Base-by-base conservation (phyloP, 352 stramenopile species). In the Pythium pectinolyticum region DNA sequence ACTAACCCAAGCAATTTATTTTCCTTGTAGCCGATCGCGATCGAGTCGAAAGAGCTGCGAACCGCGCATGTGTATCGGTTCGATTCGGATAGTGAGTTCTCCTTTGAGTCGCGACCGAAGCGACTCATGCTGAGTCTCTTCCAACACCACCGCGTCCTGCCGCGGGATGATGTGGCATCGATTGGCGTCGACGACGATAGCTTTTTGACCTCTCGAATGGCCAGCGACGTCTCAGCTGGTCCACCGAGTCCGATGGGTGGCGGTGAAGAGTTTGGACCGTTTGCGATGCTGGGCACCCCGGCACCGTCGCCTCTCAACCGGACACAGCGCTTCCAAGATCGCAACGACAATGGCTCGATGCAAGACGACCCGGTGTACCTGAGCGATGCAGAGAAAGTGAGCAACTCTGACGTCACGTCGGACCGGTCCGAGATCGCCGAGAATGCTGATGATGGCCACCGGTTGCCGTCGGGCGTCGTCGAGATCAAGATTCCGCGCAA, bases 401-500 rank as follows among this genome's bases (percentile, higher is more conserved):
- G 74, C 41, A 67, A 83, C n/a, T 93, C 84, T 1, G 88, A 89
- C 35, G 80, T 73, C 7, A 85, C 80, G 5, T 93, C 84, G 0
- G 75, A 86, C 12, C 67, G 72, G 28, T 88, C 75, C 2, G 82
- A 89, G 19, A 65, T 74, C 6, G 69, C 74, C 17, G 64, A 61
- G 19, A 52, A 74, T 45, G 60, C 41, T 25, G 70, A 73, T 37
- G 77, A 71, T 22, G 57, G 72, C 0, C 54, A 64, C 1, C 70
- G 72, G 3, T 60, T 80, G 24, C 70, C 77, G 3, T 73, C 81
- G 14, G 84, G 79, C 5, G 68, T 78, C n/a, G 73, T 92, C 2
- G 82, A 93, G 40, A 95, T 95, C 58, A 86, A 83, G 41, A 86
- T 95, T 37, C 86, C 86, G 20, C 88, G 86, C 47, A 93, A 93